Conservation (phyloP, 2,329 filamentous ascomycete genomes). For the Thielaviopsis populi region DNA sequence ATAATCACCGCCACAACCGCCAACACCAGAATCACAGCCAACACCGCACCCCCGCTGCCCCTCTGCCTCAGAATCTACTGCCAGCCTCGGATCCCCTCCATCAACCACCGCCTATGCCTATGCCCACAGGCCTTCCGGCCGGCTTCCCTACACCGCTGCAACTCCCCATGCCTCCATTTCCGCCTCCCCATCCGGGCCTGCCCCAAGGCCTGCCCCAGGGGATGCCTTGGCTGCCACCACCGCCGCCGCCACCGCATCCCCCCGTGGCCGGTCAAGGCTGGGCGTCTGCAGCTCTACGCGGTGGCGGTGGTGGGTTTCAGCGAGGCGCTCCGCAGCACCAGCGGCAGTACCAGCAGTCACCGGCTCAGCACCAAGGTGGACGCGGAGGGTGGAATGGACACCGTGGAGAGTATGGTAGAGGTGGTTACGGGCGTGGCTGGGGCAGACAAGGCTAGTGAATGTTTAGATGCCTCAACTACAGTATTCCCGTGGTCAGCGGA, state of each 20-base stretch:
- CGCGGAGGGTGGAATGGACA: not conserved
- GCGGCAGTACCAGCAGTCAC: not conserved
- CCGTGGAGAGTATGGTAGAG: not conserved
- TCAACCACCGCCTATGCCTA: not conserved
- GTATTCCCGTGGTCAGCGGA: not conserved
- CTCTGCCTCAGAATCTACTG: conserved; percentile 8
- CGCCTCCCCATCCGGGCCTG: conserved; percentile 19
- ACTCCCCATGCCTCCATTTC: conserved; percentile 23
- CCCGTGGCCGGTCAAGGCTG: conserved; percentile 5
- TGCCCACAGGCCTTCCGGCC: conserved; percentile 17
- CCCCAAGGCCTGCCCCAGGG: conserved; percentile 8
- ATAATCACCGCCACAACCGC: conserved; percentile 13
- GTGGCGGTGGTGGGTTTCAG: conserved; percentile 3
- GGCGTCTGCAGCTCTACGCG: not conserved
- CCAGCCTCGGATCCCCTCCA: not conserved
- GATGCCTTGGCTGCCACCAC: conserved; percentile 16
- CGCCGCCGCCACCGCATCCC: conserved; percentile 20
- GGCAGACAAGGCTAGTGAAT: not conserved
- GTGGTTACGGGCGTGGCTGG: not conserved
- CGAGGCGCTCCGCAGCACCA: not conserved
- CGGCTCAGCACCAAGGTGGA: not conserved
- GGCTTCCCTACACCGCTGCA: conserved; percentile 20
- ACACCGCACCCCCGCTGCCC: not conserved
- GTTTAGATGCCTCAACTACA: too few relatives aligned
- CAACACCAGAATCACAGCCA: not conserved